Conservation (phyloP, 345 rosid genomes). For the Syzygium jambos region DNA sequence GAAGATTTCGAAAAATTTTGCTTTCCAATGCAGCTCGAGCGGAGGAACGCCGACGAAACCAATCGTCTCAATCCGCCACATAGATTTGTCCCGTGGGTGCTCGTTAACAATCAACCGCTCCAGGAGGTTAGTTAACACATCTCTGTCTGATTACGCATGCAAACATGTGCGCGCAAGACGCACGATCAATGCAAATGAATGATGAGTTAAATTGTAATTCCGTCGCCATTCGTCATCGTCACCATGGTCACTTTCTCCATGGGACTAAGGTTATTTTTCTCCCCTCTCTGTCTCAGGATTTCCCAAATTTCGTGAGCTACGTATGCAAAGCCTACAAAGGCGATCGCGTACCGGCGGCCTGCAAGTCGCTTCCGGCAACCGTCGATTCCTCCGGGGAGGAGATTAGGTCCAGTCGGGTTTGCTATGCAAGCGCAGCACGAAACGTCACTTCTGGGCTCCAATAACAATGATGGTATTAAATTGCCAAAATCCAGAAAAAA, state of each 20-base stretch:
- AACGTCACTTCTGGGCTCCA: not conserved
- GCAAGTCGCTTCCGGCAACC: not conserved
- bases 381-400: not conserved
- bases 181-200: not conserved
- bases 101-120: conserved; percentile 22
- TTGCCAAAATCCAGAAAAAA: not conserved
- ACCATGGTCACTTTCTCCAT: not conserved
- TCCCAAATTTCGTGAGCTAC: conserved; percentile 6
- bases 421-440: conserved; percentile 3
- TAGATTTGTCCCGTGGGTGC: conserved; percentile 42
- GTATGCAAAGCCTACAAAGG: conserved; percentile 30
- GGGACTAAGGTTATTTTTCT: not conserved
- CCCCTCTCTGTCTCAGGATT: conserved; percentile 15
- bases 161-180: not conserved
- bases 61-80: conserved; percentile 26
- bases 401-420: conserved; percentile 2
- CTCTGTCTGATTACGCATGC: not conserved
- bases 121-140: conserved; percentile 6
- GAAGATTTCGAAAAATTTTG: not conserved
- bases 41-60: conserved; percentile 24
- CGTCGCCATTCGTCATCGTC: not conserved
- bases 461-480: not conserved
- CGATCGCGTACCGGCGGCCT: conserved; percentile 5
- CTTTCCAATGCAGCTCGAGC: conserved; percentile 12
- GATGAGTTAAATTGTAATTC: not conserved